These are phyloP conservation scores for Brassica nigra DNA, from an alignment of 345 rosid species.

Conservation along the genomic window DNA sequence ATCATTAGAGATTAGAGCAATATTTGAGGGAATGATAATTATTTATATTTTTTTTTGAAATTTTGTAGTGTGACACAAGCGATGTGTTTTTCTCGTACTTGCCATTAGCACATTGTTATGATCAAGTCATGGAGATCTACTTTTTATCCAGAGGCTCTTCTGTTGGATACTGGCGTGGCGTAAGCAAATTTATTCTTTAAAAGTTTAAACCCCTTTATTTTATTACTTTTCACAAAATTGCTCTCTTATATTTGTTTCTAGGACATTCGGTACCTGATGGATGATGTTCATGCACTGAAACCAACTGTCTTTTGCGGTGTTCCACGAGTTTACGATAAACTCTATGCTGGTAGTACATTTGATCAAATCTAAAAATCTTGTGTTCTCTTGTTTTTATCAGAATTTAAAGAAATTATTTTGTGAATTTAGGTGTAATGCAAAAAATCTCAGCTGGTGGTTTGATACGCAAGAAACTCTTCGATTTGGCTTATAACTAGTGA, in stretches of 20 bases:
- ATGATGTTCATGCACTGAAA: slow-evolving; percentile 82
- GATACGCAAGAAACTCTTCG: slow-evolving; percentile 64
- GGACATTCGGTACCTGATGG: slow-evolving; percentile 79
- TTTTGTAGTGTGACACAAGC: slow-evolving; percentile 61
- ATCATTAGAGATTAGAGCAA: not conserved
- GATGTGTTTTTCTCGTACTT: slow-evolving; percentile 93
- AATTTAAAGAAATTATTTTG: slow-evolving; percentile 11
- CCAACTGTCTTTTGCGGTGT: slow-evolving; percentile 83
- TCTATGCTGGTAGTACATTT: slow-evolving; percentile 60
- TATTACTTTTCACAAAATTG: not conserved
- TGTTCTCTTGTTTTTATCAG: not conserved
- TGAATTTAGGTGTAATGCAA: slow-evolving; percentile 60
- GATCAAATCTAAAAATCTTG: not conserved
- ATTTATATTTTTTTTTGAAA: not conserved
- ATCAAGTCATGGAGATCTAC: slow-evolving; percentile 77
- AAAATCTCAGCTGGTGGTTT: slow-evolving; percentile 71
- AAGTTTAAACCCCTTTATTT: not conserved
- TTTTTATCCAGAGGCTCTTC: slow-evolving; percentile 78
- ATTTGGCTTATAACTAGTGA: slow-evolving; percentile 82
- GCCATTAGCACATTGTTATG: slow-evolving; percentile 90
- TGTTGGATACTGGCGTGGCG: slow-evolving; percentile 92
- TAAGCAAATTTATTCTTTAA: slow-evolving; percentile 33
- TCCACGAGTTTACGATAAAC: slow-evolving; percentile 85
- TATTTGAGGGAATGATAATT: not conserved
- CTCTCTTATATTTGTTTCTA: slow-evolving; percentile 22